Percentiles rank a stretch among this genome's conserved stretches.
phyloP scores from a whole-genome alignment of 78 protist species.

The Dictyostelium discoideum region DNA sequence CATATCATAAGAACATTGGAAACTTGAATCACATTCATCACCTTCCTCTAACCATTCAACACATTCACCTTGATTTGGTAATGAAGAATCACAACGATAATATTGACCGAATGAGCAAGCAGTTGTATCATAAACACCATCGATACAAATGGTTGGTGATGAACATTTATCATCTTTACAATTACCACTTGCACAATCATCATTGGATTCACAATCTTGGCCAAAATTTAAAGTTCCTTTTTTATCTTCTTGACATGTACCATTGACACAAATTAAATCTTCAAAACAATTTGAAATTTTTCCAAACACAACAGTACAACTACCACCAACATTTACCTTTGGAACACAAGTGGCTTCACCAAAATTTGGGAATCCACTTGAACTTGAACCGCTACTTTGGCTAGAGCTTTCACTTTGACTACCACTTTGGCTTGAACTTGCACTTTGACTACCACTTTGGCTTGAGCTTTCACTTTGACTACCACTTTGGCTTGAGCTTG shows the following conservation, averaged over 20 bases:
- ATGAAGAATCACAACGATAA: not conserved
- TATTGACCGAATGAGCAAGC: slow-evolving; percentile 2
- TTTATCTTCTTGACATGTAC: not conserved
- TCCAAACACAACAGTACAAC: not conserved
- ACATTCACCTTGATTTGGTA: not conserved
- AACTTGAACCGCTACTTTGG: not conserved
- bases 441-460: no score
- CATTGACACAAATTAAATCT: slow-evolving; percentile 7
- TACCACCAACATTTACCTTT: slow-evolving; percentile 11
- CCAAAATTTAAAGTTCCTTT: not conserved
- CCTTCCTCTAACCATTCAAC: slow-evolving; percentile 13
- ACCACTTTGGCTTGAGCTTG: not conserved
- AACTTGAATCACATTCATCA: slow-evolving; percentile 12
- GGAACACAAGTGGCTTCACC: not conserved
- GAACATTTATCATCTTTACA: slow-evolving; percentile 3
- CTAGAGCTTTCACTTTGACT: not conserved
- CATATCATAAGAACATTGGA: slow-evolving; percentile 19
- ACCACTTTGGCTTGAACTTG: not conserved
- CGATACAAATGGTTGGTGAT: not conserved
- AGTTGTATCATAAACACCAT: not conserved
- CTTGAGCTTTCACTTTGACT: not conserved
- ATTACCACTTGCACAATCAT: not conserved
- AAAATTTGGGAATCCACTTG: not conserved
- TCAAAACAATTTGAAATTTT: not conserved
- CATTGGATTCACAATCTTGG: not conserved